Percentiles rank a stretch among this genome's conserved stretches.
Conservation (phyloP, 345 rosid genomes). For the Dipteronia dyeriana region DNA sequence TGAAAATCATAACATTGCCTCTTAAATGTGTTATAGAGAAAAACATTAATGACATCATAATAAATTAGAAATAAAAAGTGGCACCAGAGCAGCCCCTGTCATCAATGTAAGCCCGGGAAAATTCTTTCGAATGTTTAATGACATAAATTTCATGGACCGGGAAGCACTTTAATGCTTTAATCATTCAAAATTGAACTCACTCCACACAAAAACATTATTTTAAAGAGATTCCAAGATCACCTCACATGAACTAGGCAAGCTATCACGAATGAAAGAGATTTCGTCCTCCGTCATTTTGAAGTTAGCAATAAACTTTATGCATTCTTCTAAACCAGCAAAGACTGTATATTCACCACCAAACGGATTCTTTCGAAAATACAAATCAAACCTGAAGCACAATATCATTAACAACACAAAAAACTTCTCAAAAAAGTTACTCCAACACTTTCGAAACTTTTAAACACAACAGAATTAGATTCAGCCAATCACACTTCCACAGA, state of each 20-base stretch:
- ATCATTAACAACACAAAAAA: background rate
- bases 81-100: background rate
- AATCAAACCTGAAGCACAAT: conserved; percentile 67
- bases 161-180: background rate
- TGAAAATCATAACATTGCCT: background rate
- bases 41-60: background rate
- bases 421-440: background rate
- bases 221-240: conserved; percentile 31
- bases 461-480: background rate
- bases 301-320: conserved; percentile 83
- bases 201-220: background rate
- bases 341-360: conserved; percentile 94
- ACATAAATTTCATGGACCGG: background rate
- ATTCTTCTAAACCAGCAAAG: conserved; percentile 97
- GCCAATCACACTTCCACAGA: too few relatives aligned
- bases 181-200: background rate
- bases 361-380: conserved; percentile 92
- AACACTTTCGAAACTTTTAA: background rate
- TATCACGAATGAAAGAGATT: conserved; percentile 64
- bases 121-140: background rate
- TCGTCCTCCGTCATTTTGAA: conserved; percentile 74
- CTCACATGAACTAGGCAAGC: conserved; percentile 77
- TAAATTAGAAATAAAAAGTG: background rate
- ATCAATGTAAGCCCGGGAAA: background rate
- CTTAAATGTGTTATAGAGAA: background rate